Evolutionary conservation across 371 early-diverging fungal genomes (phyloP), one percentile per base, ranked within the genome.

Genomic region (Syncephalastrum contaminatum): DNA sequence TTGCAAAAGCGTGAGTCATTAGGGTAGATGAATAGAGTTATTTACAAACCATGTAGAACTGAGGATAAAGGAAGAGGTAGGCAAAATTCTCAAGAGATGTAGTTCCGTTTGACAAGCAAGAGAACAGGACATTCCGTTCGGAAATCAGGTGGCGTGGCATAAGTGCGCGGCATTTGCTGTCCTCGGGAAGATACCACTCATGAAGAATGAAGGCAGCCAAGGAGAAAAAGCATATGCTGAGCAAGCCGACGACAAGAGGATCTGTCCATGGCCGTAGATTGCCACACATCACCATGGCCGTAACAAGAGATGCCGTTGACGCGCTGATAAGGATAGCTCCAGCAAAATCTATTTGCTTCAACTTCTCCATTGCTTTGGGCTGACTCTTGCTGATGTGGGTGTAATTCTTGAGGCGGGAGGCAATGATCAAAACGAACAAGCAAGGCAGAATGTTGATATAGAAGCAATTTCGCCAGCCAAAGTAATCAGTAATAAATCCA

Each of bases 381-480:
- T 59, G 13, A 7, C 59, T 58, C 16, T 64, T 54, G 12, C 49
- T 15, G 30, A 40, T 41, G 19, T 51, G 45, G 25, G 36, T 51
- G 21, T 66, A 72, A 14, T 75, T 67, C 25, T 57, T 52, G 13
- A 72, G 27, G 8, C 51, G 62, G 43, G 58, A 58, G 7, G 54
- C 19, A 18, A 65, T 68, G 7, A 57, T 18, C 12, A 66, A 50
- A 4, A 69, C 57, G 40, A 88, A 58, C 22, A 81, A 63, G 54
- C 87, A 72, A 40, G 88, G 51, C 1, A 90, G 89, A 10, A 90
- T 53, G 63, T 92, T 90, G 59, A 90, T 75, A 67, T 85, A 89
- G 63, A 90, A 91, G 6, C 82, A 80, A 18, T 83, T 84, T 0
- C 86, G 73, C 79, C 89, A 88, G 42, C 84, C 80, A 67, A 83